Conservation (phyloP, 2,329 filamentous ascomycete species). For the Exutisphaerella laricina region DNA sequence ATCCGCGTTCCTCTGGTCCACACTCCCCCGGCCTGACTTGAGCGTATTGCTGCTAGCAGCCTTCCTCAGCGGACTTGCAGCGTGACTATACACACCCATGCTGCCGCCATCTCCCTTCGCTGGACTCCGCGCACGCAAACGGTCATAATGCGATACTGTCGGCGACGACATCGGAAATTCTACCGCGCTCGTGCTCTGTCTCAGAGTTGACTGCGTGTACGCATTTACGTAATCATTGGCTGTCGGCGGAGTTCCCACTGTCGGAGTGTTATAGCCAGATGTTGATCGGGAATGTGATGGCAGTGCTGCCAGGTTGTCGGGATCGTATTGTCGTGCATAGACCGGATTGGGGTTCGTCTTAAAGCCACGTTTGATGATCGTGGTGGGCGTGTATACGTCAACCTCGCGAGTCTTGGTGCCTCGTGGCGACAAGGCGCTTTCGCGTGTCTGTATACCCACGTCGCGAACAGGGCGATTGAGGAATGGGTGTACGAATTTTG, state of each 20-base stretch:
- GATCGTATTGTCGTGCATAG: constrained; percentile 62
- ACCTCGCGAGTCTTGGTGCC: constrained; percentile 42
- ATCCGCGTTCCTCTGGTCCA: constrained; percentile 33
- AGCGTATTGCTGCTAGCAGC: constrained; percentile 55
- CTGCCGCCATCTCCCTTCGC: constrained; percentile 63
- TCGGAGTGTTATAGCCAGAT: constrained; percentile 13
- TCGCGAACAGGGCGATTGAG: constrained; percentile 74
- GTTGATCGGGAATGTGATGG: constrained; percentile 20
- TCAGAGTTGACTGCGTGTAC: constrained; percentile 34
- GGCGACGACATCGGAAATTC: constrained; percentile 47
- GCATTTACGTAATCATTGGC: constrained; percentile 25
- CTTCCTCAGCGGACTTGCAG: constrained; percentile 78
- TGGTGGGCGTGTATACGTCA: constrained; percentile 57
- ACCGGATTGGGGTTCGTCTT: constrained; percentile 77
- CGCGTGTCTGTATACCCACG: constrained; percentile 71
- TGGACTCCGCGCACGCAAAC: constrained; percentile 48
- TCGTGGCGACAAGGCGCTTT: constrained; percentile 30
- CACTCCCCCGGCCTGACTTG: constrained; percentile 27
- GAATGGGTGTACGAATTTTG: constrained; percentile 86
- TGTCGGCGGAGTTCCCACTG: constrained; percentile 16
- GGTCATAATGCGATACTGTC: constrained; percentile 40
- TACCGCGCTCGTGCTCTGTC: constrained; percentile 30
- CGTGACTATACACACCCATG: constrained; percentile 73
- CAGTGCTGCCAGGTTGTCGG: constrained; percentile 44
- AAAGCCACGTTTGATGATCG: constrained; percentile 68